Base-by-base conservation (phyloP, 805 yeast genomes). In the Wickerhamiella sorbophila region DNA sequence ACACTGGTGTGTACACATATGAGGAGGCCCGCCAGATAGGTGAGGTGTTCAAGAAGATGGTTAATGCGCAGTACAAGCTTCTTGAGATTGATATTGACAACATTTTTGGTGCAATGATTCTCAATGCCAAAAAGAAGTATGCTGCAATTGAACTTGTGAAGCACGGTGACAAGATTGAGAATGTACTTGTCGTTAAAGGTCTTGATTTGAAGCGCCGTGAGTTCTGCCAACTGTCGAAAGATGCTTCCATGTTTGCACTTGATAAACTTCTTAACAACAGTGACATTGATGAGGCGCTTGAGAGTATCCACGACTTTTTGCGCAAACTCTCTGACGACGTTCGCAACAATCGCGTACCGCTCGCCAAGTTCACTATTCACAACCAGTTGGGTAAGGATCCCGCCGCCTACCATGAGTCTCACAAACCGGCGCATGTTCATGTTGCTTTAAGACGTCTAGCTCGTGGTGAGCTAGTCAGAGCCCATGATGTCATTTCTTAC, bases 181-280 rank as follows among this genome's bases (percentile, higher is more conserved):
- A 85, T 9, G 71, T 73, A 9, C 66, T 88, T 48, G 96, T 91
- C 60, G 95, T 88, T 35, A 91, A 91, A 59, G 99, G 99, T 55
- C 71, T 91, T 39, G 99, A 91, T 66, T 79, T 91, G 94, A 77
- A 74, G 56, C 86, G 98, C 61, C 84, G 99, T 68, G 99, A 91
- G 61, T 91, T 73, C 59, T 85, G 96, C 64, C 94, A 86, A 39
- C 63, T 91, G 39, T 84, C 97, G 1, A 91, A 87, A 58, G 94
- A 88, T 42, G 74, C 82, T 4, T 85, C 95, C 2, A 32, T 48
- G 21, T 49, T 44, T 32, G 43, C 39, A 15, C 35, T 45, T 10
- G 38, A 31, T 19, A 74, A 79, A 48, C 64, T 88, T 35, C 66
- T 88, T 17, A 71, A 81, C 6, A 85, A 79, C 48, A 62, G 65